Evolutionary conservation across 768 basidiomycete species (phyloP), one percentile per base, ranked within the genome.

Genomic region (Crucibulum laeve): DNA sequence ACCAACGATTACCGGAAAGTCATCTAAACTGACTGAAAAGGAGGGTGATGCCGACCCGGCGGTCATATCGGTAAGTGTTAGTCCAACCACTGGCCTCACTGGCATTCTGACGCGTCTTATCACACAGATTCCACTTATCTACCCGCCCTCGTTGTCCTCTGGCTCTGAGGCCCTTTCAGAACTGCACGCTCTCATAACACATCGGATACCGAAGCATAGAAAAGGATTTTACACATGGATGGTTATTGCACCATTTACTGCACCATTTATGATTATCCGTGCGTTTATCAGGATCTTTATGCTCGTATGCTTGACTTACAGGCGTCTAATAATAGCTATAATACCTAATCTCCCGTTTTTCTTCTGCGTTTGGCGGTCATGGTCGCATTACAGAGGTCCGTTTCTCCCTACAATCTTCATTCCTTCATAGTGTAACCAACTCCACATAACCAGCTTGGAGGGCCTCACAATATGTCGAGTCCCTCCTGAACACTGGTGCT

Each of bases 271-370:
- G 65, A 55, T 91, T 40, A 76, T 91, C 51, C 89, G 88, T 90
- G 55, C 44, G 88, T 66, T 25, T 40, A 21, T 44, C 10, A 22
- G 7, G 11, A 6, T 21, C 32, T 33, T 26, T 18, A 44, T 19
- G 33, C 10, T 33, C 19, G 24, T n/a, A 32, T 28, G 15, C 5
- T 11, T 36, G 34, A 21, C 24, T 37, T 42, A n/a, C 22, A 39
- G 17, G 14, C 11, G 32, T 6, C 19, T 46, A 7, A 45, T 25
- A 21, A 19, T 39, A 91, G 88, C 88, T 19, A 57, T 91, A 34
- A 79, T 91, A 62, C 89, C 88, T 23, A 91, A 91, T 58, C 61
- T 91, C 17, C 88, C 88, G 0, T 84, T 91, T 59, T 88, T 91
- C 68, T 91, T 87, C 62, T 89, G 86, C 53, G 76, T 71, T 7